Evolutionary conservation across 306 rosid genomes (phyloP), one percentile per base, ranked within the genome.

Genomic region (Aeschynomene evenia): DNA sequence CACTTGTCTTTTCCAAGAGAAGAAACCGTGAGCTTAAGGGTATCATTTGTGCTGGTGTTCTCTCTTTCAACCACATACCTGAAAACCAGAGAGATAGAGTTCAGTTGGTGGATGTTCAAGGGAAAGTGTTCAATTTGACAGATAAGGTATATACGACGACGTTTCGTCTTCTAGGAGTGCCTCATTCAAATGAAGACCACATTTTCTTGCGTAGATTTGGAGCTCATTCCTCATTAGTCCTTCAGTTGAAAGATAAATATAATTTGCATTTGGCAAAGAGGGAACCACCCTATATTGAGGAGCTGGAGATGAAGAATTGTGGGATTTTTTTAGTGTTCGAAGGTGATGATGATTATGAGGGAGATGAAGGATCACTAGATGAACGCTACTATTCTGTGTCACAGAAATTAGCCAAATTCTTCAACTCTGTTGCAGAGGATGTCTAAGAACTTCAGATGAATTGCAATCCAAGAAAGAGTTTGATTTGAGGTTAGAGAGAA

Each of bases 181-280:
- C 92, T 3, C 62, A 46, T 16, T 77, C 73, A 42, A 63, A 70
- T 23, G 80, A 78, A 33, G 89, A 84, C 10, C 87, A 82, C 50
- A 12, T 87, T 4, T 79, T 75, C 57, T 70, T 87, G 66, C 72
- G 76, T 42, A 75, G 85, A 20, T 87, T 59, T 64, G 39, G 75
- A 3, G 54, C 1, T 42, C 2, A 12, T 13, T 13, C 49, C 48
- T 34, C 80, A 0, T 72, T 84, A 22, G 84, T 82, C 39, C 19
- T 37, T 0, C 20, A 15, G 19, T 31, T 87, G 66, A 75, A 70
- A 33, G 77, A 80, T 63, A 72, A 80, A 18, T 80, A 72, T 53
- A 56, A 34, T 14, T 72, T 85, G 20, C 28, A 9, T 16, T 68
- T 85, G 53, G 54, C 15, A 3, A 70, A 21, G 72, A 50, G 75